Conservation (phyloP, 1,284 basidiomycete species). For the Leccinum insolens region DNA sequence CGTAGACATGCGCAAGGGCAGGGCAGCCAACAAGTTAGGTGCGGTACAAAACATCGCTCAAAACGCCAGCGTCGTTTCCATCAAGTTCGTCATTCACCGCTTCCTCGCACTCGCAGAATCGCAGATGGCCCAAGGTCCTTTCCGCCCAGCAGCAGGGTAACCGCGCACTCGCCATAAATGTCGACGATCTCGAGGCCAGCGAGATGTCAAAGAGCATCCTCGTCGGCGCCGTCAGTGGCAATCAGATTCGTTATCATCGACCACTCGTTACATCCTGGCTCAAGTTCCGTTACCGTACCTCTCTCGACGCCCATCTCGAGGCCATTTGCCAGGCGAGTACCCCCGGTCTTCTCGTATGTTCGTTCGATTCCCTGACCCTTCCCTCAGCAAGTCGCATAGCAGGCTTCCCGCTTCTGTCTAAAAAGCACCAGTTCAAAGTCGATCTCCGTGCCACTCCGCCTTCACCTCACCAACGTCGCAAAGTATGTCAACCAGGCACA, state of each 20-base stretch:
- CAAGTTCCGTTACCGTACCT: conserved; percentile 86
- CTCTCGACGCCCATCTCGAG: conserved; percentile 92
- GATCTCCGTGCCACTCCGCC: conserved; percentile 95
- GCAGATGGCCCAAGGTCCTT: conserved; percentile 83
- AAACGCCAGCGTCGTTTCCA: conserved; percentile 88
- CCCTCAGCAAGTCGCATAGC: conserved; percentile 53
- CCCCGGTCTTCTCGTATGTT: not conserved
- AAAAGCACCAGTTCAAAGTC: conserved; percentile 89
- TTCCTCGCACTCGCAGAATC: conserved; percentile 30
- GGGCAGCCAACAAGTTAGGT: conserved; percentile 78
- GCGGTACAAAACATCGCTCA: conserved; percentile 98
- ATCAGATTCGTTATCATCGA: conserved; percentile 90
- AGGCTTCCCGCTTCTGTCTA: conserved; percentile 97
- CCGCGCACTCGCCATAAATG: conserved; percentile 71
- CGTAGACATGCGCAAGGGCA: conserved; percentile 92
- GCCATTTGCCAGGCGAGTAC: conserved; percentile 86
- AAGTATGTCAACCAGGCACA: conserved; percentile 97
- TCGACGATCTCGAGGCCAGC: conserved; percentile 89
- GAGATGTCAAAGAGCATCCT: conserved; percentile 93
- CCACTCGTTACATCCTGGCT: conserved; percentile 96
- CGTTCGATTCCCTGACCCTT: not conserved
- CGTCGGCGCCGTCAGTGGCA: conserved; percentile 85
- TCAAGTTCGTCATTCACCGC: conserved; percentile 58
- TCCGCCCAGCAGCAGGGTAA: conserved; percentile 87
- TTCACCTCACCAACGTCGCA: conserved; percentile 93